Evolutionary conservation across 1,139 yeast genomes (phyloP).

Genomic region (Blastobotrys illinoisensis): DNA sequence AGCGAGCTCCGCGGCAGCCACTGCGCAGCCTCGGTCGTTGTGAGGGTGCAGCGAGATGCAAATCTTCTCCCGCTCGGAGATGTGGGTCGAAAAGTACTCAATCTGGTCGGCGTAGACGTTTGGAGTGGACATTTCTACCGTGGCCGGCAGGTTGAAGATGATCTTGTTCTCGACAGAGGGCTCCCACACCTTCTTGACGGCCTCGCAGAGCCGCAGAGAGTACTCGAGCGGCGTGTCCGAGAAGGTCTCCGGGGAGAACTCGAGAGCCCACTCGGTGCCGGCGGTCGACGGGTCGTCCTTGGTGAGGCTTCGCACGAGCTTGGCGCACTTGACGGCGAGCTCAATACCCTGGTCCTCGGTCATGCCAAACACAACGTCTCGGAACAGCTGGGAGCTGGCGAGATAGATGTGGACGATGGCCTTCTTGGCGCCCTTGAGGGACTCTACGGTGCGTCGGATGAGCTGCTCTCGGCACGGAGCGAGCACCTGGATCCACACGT

Average conservation of each 20-base stretch:
- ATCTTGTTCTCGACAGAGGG: constrained; percentile 80
- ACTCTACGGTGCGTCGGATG: constrained; percentile 82
- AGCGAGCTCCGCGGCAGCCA: constrained; percentile 94
- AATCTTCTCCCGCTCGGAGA: constrained; percentile 76
- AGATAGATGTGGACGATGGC: constrained; percentile 89
- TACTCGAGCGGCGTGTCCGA: constrained; percentile 83
- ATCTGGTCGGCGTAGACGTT: constrained; percentile 95
- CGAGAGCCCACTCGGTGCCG: constrained; percentile 81
- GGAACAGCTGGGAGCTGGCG: constrained; percentile 86
- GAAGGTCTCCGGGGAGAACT: constrained; percentile 93
- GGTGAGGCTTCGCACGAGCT: constrained; percentile 73
- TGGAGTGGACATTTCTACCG: constrained; percentile 95
- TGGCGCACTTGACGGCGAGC: constrained; percentile 78
- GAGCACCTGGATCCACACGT: constrained; percentile 85
- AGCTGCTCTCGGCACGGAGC: constrained; percentile 91
- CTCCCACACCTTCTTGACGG: constrained; percentile 92
- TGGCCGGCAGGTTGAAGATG: constrained; percentile 94
- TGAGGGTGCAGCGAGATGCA: constrained; percentile 92
- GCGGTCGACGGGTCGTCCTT: constrained; percentile 76
- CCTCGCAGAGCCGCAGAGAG: constrained; percentile 83
- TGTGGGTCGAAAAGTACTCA: constrained; percentile 77
- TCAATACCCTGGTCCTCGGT: constrained; percentile 70
- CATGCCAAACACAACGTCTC: constrained; percentile 88
- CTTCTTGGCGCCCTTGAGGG: constrained; percentile 80
- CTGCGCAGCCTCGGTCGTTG: constrained; percentile 97